Percentiles rank a stretch among this genome's conserved stretches.
Conservation (phyloP, 371 early-diverging fungal genomes). For the Mortierella sp. region DNA sequence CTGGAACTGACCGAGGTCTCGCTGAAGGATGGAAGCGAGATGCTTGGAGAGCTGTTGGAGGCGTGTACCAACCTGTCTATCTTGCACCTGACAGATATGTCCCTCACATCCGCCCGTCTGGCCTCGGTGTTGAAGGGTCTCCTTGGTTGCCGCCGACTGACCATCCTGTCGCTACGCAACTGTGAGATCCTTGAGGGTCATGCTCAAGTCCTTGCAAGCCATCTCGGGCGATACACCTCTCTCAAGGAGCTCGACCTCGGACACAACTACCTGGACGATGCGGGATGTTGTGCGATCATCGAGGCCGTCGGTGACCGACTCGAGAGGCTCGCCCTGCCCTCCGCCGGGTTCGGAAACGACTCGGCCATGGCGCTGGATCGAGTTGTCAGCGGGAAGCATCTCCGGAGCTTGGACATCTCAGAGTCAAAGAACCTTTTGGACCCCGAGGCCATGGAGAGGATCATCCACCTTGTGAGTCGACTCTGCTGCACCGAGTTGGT, state of each 20-base stretch:
- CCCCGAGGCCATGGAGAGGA: constrained; percentile 26
- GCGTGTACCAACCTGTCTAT: constrained; percentile 33
- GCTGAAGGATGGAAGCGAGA: constrained; percentile 39
- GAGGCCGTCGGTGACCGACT: constrained; percentile 31
- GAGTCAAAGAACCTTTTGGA: constrained; percentile 19
- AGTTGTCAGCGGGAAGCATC: constrained; percentile 11
- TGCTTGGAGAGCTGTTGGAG: constrained; percentile 20
- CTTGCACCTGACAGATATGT: constrained; percentile 25
- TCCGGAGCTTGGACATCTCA: constrained; percentile 35
- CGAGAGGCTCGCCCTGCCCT: constrained; percentile 25
- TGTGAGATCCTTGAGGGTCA: constrained; percentile 23
- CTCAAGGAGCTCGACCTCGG: constrained; percentile 41
- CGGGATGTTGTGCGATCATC: constrained; percentile 31
- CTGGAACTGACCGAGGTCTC: constrained; percentile 38
- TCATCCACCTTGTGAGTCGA: constrained; percentile 29
- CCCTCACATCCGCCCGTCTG: constrained; percentile 16
- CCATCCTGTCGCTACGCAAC: constrained; percentile 19
- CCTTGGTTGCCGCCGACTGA: constrained; percentile 11
- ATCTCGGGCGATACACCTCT: neutral
- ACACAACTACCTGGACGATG: constrained; percentile 29
- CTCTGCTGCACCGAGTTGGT: constrained; percentile 29
- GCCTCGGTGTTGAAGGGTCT: constrained; percentile 25
- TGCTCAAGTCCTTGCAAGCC: constrained; percentile 4
- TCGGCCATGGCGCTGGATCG: constrained; percentile 45
- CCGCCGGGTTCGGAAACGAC: constrained; percentile 39